phyloP scores from a whole-genome alignment of 352 stramenopile species.

The Peronospora farinosa region DNA sequence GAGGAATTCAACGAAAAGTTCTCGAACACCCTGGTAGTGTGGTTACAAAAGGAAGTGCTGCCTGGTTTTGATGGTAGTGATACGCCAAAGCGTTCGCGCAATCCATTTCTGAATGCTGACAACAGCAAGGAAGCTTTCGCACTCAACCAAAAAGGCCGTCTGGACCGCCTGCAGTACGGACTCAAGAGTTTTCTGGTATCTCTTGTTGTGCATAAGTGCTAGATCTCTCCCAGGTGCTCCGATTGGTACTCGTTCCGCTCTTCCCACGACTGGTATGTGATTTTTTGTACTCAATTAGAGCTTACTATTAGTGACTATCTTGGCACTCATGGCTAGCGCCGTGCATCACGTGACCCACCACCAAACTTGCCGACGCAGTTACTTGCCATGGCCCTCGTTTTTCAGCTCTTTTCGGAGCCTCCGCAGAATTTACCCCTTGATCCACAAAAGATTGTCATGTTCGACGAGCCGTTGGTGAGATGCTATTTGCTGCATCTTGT shows the following conservation, averaged over 20 bases:
- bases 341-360: conserved; percentile 61
- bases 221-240: too few species aligned
- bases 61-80: conserved; percentile 74
- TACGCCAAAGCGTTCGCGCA: conserved; percentile 61
- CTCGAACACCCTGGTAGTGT: conserved; percentile 77
- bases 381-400: conserved; percentile 77
- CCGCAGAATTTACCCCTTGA: conserved; percentile 76
- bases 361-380: conserved; percentile 76
- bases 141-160: conserved; percentile 79
- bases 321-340: conserved; percentile 27
- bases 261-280: too few species aligned
- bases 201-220: too few species aligned
- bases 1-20: too few species aligned
- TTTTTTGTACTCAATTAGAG: not conserved
- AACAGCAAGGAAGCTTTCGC: conserved; percentile 78
- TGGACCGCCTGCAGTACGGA: too few species aligned
- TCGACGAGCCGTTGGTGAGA: conserved; percentile 82
- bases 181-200: too few species aligned
- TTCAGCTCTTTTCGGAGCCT: conserved; percentile 79
- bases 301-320: conserved; percentile 58
- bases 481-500: conserved; percentile 3
- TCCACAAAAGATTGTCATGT: conserved; percentile 72
- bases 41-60: conserved; percentile 83
- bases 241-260: too few species aligned
- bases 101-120: conserved; percentile 76